Evolutionary conservation across 2,329 filamentous ascomycete genomes (phyloP), one percentile per base, ranked within the genome.

Genomic region (Amauroascus verrucosus): DNA sequence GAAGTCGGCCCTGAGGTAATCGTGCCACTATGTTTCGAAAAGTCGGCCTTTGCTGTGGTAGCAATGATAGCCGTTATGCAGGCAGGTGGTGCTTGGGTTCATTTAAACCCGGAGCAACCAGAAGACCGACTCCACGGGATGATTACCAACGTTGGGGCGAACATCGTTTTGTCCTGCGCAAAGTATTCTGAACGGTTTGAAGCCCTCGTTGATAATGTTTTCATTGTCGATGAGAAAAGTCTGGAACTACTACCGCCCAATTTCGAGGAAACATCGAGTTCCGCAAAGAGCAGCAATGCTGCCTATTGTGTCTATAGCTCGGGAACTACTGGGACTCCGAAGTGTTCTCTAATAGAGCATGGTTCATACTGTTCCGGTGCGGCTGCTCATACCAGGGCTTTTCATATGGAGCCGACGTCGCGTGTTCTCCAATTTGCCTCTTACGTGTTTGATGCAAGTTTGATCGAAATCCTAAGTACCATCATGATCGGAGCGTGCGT

Each of bases 271-370:
- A 16, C 35, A 16, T 8, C 48, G 5, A 32, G 18, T 18, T 33
- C 13, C 20, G 43, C 30, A 8, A 48, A 37, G 18, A 45, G 49
- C 8, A 30, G 18, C 40, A 56, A 56, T 26, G 64, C 86, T 1
- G 83, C 86, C 4, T 94, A 93, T 63, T 79, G 85, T 16, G 82
- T 94, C 1, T 94, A 86, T 65, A 94, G 87, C 0, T 89, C 85
- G 20, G 88, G 88, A 2, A 91, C 84, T 33, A 94, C 88, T 0
- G 88, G 87, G 0, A 74, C 72, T 1, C 88, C 87, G 0, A 94
- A 94, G 63, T 86, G 87, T 2, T 84, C 94, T 4, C 75, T 86
- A 3, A 78, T 95, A 16, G 88, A 85, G 0, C 84, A 89, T 59
- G 72, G 77, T 37, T 93, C 88, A 59, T 77, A 94, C 41, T 72